Conservation (phyloP, 352 stramenopile species). For the Phytophthora citricola region DNA sequence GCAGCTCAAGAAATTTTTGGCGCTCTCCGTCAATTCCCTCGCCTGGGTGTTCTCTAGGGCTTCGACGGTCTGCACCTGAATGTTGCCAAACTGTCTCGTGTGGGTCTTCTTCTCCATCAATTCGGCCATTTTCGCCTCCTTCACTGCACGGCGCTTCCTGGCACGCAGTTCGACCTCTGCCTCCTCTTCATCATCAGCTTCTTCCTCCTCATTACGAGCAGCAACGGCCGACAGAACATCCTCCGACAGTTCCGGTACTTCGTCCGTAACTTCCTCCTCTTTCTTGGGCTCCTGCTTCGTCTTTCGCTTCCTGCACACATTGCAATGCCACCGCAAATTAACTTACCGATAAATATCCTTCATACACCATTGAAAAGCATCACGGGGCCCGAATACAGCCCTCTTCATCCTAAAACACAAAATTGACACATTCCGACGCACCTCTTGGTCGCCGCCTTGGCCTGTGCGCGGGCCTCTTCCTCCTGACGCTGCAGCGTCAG, state of each 20-base stretch:
- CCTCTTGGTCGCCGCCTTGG: conserved; percentile 52
- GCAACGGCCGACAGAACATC: conserved; percentile 76
- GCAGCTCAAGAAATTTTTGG: conserved; percentile 62
- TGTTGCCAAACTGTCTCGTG: conserved; percentile 76
- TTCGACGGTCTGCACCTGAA: conserved; percentile 77
- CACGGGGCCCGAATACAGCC: not conserved
- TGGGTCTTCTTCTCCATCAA: conserved; percentile 61
- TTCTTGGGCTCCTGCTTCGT: conserved; percentile 27
- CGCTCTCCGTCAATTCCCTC: conserved; percentile 52
- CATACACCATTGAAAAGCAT: conserved; percentile 11
- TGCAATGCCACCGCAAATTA: conserved; percentile 13
- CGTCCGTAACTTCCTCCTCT: conserved; percentile 3
- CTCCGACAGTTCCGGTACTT: conserved; percentile 56
- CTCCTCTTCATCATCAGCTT: conserved; percentile 52
- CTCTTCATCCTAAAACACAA: not conserved
- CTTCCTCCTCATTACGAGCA: conserved; percentile 69
- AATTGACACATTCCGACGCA: conserved; percentile 25
- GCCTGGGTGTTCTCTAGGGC: conserved; percentile 47
- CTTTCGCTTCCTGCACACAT: conserved; percentile 60
- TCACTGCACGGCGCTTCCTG: conserved; percentile 34
- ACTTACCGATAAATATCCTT: not conserved
- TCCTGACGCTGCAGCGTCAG: conserved; percentile 59
- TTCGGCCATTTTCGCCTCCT: conserved; percentile 33
- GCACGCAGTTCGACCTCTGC: conserved; percentile 24
- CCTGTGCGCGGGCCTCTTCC: conserved; percentile 50